phyloP scores from a whole-genome alignment of 345 rosid species.

The Schrenkiella parvula region DNA sequence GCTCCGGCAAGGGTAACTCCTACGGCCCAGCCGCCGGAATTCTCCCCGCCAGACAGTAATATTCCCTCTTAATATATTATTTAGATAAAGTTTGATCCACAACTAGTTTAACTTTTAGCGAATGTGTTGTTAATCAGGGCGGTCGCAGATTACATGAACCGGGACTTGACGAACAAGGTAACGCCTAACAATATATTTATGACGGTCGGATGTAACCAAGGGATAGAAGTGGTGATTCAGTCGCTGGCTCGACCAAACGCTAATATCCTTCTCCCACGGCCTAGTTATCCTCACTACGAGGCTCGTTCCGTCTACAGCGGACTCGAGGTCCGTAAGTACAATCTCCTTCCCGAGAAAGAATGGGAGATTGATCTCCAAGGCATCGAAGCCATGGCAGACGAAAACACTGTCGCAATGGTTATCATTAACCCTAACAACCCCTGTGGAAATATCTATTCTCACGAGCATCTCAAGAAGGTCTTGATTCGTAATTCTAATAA shows the following conservation, averaged over 20 bases:
- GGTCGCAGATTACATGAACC: slow-evolving; percentile 53
- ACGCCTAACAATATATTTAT: slow-evolving; percentile 46
- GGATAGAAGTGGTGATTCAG: slow-evolving; percentile 43
- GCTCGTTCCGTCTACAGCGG: slow-evolving; percentile 35
- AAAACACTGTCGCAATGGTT: slow-evolving; percentile 61
- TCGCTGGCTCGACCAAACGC: slow-evolving; percentile 58
- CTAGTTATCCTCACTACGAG: slow-evolving; percentile 60
- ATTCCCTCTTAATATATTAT: neutral
- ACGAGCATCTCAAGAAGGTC: slow-evolving; percentile 54
- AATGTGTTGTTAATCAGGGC: slow-evolving; percentile 39
- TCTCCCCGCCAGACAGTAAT: slow-evolving; percentile 55
- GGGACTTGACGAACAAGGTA: slow-evolving; percentile 54
- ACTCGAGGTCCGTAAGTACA: slow-evolving; percentile 56
- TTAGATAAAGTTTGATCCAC: neutral
- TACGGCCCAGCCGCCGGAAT: slow-evolving; percentile 46
- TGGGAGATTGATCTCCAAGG: slow-evolving; percentile 68
- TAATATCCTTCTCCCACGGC: slow-evolving; percentile 63
- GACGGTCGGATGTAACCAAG: slow-evolving; percentile 62
- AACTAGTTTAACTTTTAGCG: neutral
- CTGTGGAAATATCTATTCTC: slow-evolving; percentile 57
- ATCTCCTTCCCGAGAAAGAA: slow-evolving; percentile 59
- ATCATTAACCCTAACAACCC: slow-evolving; percentile 67
- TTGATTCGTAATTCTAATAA: neutral
- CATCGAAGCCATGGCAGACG: slow-evolving; percentile 56
- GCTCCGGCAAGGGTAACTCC: slow-evolving; percentile 45